A percentile compares a stretch with the other conserved stretches of the same genome.
phyloP scores from a whole-genome alignment of 2,329 filamentous ascomycete genomes.

The Emmonsiellopsis sp. region DNA sequence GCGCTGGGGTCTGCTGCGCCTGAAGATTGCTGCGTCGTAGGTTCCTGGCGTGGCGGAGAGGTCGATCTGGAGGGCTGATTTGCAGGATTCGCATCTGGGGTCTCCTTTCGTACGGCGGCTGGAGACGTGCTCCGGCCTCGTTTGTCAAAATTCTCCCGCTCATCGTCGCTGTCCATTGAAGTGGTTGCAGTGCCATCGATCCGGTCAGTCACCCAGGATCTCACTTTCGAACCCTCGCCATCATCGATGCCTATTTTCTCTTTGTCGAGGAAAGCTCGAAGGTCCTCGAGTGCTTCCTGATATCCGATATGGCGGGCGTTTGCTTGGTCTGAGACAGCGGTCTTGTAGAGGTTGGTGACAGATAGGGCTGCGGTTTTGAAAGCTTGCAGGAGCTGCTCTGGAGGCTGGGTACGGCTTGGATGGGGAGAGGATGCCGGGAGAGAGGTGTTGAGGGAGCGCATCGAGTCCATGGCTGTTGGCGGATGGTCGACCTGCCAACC shows the following conservation, averaged over 20 bases:
- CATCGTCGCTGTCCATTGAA: conserved; percentile 37
- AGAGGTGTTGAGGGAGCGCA: conserved; percentile 55
- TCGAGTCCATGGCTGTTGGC: conserved; percentile 49
- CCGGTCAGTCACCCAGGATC: conserved; percentile 50
- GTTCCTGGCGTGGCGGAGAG: conserved; percentile 21
- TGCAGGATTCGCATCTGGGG: conserved; percentile 18
- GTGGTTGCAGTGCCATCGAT: conserved; percentile 33
- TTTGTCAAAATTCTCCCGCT: conserved; percentile 30
- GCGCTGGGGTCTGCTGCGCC: conserved; percentile 14
- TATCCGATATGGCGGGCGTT: conserved; percentile 74
- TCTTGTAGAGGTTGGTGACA: conserved; percentile 94
- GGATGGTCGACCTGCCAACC: background rate
- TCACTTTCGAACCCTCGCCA: conserved; percentile 62
- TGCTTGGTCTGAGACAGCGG: conserved; percentile 67
- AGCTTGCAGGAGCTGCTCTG: conserved; percentile 62
- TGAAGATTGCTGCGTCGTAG: conserved; percentile 14
- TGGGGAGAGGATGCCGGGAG: conserved; percentile 46
- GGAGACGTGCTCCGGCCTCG: conserved; percentile 30
- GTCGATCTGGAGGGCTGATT: conserved; percentile 22
- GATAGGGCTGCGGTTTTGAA: conserved; percentile 90
- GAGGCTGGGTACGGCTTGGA: conserved; percentile 29
- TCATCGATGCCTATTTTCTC: conserved; percentile 69
- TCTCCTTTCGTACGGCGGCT: conserved; percentile 23
- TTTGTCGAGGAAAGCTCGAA: conserved; percentile 76
- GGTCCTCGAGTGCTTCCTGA: conserved; percentile 85